Conservation (phyloP, 331 rosid species). For the Prunus yedoensis region DNA sequence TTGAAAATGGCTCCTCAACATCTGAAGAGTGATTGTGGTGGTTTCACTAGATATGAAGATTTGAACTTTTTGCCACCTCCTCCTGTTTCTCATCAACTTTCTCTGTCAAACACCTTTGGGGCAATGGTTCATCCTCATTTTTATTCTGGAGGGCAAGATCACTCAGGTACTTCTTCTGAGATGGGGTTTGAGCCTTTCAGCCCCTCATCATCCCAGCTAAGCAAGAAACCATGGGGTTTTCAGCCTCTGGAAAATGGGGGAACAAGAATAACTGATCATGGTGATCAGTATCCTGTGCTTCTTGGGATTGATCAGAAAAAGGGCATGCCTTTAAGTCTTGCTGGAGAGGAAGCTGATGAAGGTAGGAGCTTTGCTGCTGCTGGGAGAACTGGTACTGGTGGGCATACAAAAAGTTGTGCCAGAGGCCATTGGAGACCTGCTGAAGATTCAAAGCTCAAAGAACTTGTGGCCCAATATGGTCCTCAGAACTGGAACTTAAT, state of each 20-base stretch:
- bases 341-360: constrained; percentile 28
- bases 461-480: constrained; percentile 67
- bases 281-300: constrained; percentile 16
- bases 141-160: background rate
- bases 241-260: constrained; percentile 21
- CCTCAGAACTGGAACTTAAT: constrained; percentile 88
- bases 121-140: background rate
- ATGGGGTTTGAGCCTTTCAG: constrained; percentile 45
- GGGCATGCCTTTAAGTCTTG: constrained; percentile 36
- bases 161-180: constrained; percentile 20
- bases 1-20: constrained; percentile 34
- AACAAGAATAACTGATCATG: constrained; percentile 10
- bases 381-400: constrained; percentile 22
- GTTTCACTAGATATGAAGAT: constrained; percentile 26
- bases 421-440: constrained; percentile 89
- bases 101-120: constrained; percentile 22
- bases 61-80: constrained; percentile 30
- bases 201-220: constrained; percentile 13
- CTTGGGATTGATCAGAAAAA: constrained; percentile 19
- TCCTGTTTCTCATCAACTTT: constrained; percentile 10
- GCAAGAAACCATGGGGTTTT: constrained; percentile 2
- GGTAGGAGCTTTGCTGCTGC: constrained; percentile 20
- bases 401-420: constrained; percentile 49
- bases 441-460: constrained; percentile 68
- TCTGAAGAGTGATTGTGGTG: constrained; percentile 24